A percentile compares a stretch with the other conserved stretches of the same genome.
These are phyloP conservation scores for Cryptococcus wingfieldii DNA, from an alignment of 1,284 basidiomycete genomes.

Conservation along the genomic window DNA sequence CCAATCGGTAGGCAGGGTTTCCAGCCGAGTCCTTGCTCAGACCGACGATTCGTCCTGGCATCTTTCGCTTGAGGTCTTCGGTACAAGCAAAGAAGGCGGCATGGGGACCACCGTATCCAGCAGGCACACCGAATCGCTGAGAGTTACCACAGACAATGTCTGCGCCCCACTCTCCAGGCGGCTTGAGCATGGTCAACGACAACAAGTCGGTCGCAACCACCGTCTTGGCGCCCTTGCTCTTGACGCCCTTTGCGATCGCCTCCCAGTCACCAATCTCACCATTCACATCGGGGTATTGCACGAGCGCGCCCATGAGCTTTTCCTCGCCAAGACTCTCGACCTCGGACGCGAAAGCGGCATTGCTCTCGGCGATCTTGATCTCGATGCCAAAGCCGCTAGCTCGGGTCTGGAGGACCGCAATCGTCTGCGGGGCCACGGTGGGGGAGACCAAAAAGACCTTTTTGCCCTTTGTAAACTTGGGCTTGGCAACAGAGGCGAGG, in stretches of 20 bases:
- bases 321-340: slow-evolving; percentile 55
- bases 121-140: slow-evolving; percentile 84
- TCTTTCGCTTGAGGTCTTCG: slow-evolving; percentile 90
- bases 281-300: slow-evolving; percentile 90
- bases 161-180: slow-evolving; percentile 97
- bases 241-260: slow-evolving; percentile 63
- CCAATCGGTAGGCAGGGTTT: slow-evolving; percentile 82
- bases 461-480: slow-evolving; percentile 63
- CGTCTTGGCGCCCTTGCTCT: slow-evolving; percentile 72
- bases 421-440: slow-evolving; percentile 77
- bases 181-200: slow-evolving; percentile 86
- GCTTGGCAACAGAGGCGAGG: slow-evolving; percentile 42
- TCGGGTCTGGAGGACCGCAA: slow-evolving; percentile 78
- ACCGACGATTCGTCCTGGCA: slow-evolving; percentile 93
- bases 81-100: slow-evolving; percentile 94
- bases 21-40: slow-evolving; percentile 80
- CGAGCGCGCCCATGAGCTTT: slow-evolving; percentile 72
- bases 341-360: slow-evolving; percentile 53
- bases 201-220: slow-evolving; percentile 88
- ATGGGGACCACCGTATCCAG: slow-evolving; percentile 86
- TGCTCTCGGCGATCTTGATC: slow-evolving; percentile 57
- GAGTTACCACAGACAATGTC: slow-evolving; percentile 95
- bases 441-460: slow-evolving; percentile 78
- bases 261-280: slow-evolving; percentile 77
- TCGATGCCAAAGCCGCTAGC: slow-evolving; percentile 86